Evolutionary conservation across 352 stramenopile genomes (phyloP).

Genomic region (Saprolegnia parasitica): DNA sequence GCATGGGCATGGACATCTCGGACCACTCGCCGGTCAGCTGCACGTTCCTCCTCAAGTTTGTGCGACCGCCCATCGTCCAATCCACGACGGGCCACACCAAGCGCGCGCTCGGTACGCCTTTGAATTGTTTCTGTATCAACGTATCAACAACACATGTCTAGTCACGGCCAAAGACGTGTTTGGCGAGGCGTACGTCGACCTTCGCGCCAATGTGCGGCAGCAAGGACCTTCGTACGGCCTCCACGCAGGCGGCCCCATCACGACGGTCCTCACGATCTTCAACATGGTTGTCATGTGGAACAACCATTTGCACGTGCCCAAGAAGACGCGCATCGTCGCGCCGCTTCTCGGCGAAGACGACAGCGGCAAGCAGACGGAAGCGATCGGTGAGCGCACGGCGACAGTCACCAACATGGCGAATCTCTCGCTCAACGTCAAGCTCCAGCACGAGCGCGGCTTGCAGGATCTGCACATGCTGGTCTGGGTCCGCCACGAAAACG

Average conservation of each 20-base stretch:
- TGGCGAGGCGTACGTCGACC: conserved; percentile 12
- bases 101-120: background rate
- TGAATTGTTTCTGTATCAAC: background rate
- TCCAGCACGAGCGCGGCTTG: conserved; percentile 63
- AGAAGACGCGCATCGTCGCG: conserved; percentile 68
- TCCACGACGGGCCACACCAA: background rate
- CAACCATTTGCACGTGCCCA: conserved; percentile 66
- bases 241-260: conserved; percentile 5
- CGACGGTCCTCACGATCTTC: conserved; percentile 16
- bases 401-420: conserved; percentile 45
- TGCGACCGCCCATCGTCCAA: background rate
- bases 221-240: conserved; percentile 19
- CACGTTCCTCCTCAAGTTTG: conserved; percentile 72
- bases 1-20: conserved; percentile 73
- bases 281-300: conserved; percentile 39
- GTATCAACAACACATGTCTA: background rate
- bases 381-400: conserved; percentile 62
- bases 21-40: conserved; percentile 77
- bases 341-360: conserved; percentile 67
- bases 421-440: conserved; percentile 65
- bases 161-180: conserved; percentile 4
- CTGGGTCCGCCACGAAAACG: conserved; percentile 75
- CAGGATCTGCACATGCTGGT: conserved; percentile 81
- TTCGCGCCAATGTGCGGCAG: conserved; percentile 8
- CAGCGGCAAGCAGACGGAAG: conserved; percentile 57